These are phyloP conservation scores for Fusarium sp. DNA, from an alignment of 2,329 filamentous ascomycete species.

Conservation along the genomic window DNA sequence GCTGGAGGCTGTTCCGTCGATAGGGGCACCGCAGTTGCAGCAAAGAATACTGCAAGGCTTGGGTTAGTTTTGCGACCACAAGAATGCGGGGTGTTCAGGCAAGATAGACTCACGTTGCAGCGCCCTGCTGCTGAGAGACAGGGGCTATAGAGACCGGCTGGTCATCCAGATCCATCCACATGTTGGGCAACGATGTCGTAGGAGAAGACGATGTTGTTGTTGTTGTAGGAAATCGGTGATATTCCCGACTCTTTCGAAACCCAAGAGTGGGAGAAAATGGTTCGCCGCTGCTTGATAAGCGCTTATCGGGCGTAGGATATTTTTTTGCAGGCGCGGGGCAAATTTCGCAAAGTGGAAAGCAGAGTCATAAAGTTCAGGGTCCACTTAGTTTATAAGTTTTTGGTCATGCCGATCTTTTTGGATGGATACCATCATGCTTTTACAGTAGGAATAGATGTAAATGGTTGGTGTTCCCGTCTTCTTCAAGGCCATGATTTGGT, in stretches of 20 bases:
- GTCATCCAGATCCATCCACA: slow-evolving; percentile 60
- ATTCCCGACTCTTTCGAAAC: slow-evolving; percentile 40
- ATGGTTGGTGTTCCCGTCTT: slow-evolving; percentile 9
- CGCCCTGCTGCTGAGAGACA: slow-evolving; percentile 47
- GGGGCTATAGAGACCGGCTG: slow-evolving; percentile 54
- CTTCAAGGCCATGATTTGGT: slow-evolving; percentile 7
- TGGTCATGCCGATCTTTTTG: slow-evolving; percentile 31
- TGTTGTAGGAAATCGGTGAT: slow-evolving; percentile 31
- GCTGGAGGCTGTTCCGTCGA: slow-evolving; percentile 87
- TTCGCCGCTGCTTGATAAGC: slow-evolving; percentile 56
- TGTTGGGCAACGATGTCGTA: slow-evolving; percentile 42
- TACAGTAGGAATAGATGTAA: background rate
- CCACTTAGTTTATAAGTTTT: slow-evolving; percentile 27
- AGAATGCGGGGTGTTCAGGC: slow-evolving; percentile 30
- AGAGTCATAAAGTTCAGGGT: slow-evolving; percentile 33
- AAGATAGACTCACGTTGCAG: slow-evolving; percentile 54
- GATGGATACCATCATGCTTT: slow-evolving; percentile 14
- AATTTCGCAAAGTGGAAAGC: slow-evolving; percentile 28
- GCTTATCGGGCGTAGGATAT: slow-evolving; percentile 45
- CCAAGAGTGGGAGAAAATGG: slow-evolving; percentile 49
- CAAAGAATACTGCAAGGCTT: slow-evolving; percentile 75
- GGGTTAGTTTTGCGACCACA: slow-evolving; percentile 30
- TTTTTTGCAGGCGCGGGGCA: slow-evolving; percentile 44
- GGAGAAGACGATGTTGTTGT: slow-evolving; percentile 25
- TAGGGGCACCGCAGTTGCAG: slow-evolving; percentile 95